Evolutionary conservation across 495 filamentous ascomycete species (phyloP), one percentile per base, ranked within the genome.

Genomic region (Patellaria atrata): DNA sequence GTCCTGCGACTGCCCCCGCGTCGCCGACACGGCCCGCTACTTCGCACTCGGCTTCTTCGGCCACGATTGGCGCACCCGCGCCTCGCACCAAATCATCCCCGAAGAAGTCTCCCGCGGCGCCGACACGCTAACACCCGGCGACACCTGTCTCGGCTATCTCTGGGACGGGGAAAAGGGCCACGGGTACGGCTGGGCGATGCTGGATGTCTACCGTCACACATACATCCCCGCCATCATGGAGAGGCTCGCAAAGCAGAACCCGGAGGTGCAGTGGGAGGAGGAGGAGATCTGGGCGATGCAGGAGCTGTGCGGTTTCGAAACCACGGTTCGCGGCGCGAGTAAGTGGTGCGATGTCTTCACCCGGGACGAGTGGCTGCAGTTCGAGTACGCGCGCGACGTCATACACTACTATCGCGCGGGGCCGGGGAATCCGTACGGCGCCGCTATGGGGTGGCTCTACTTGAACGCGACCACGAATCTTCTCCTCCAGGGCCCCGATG

Each of bases 281-380:
- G 37, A 45, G 6, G 70, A 74, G 34, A 44, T 75, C 19, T 75
- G 63, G 45, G 61, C 59, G 37, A 75, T 75, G 71, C 71, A 73
- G 41, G 68, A 72, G 37, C 64, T 72, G 56, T 75, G 71, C 40
- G 71, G 69, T 10, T 75, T 72, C 35, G 71, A 75, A 48, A 68
- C 55, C 1, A 59, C 61, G 5, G 63, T 62, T 1, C 56, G 67
- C 34, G 71, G 71, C 16, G 56, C 51, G 13, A 71, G 65, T 45
- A 61, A 53, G 9, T 76, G 71, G 69, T 76, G 70, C 36, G 55
- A 63, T 31, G 57, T 71, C 3, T 76, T 76, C 50, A 69, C 61
- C 1, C 56, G 59, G 27, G 45, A 62, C 5, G 71, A 75, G 27
- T 74, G 70, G 68, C 37, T 59, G 11, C 49, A 59, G 32, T 76